Base-by-base conservation (phyloP, 192 early-diverging fungal species). In the Entomortierella chlamydospora region DNA sequence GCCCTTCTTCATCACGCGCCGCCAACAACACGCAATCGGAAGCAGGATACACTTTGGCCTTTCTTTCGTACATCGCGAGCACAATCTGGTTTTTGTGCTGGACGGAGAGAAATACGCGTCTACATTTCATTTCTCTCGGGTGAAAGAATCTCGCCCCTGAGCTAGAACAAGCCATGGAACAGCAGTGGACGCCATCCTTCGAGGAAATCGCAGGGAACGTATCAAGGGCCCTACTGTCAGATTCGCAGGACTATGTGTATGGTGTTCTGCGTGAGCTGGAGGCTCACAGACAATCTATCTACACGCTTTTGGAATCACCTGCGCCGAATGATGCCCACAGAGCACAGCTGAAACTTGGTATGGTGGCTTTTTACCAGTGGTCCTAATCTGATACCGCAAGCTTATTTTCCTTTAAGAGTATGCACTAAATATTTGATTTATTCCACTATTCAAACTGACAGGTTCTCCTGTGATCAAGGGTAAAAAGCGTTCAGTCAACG, bases 401-500 rank as follows among this genome's bases (percentile, higher is more conserved):
- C 15, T 47, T 47, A 9, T 15, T 47, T 47, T 47, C 45, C 20
- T 47, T 12, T 12, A 42, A 54, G 2, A 13, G 41, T 31, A 39
- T 28, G 25, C 2, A 17, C 17, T 2, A 2, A 29, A 17, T 47
- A 45, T 28, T 45, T 45, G 39, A 47, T 22, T 61, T 25, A 10
- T 37, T 7, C 34, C 34, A 7, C 34, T 10, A 47, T 15, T 47
- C 12, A 12, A 41, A 12, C 45, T 20, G 1, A 28, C 53, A 85
- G 86, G 86, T 59, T 72, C 76, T 20, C 80, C 84, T 26, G 74
- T 81, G 43, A 91, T 94, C 55, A 89, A 91, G 25, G 85, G 89
- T 34, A 85, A 82, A 39, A 62, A 82, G 31, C 83, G 84, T 69
- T 83, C 89, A 61, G 86, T 92, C 68, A 94, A 90, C 74, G 83